Base-by-base conservation (phyloP, 2,329 filamentous ascomycete species). In the Ambrosiella beaveri region DNA sequence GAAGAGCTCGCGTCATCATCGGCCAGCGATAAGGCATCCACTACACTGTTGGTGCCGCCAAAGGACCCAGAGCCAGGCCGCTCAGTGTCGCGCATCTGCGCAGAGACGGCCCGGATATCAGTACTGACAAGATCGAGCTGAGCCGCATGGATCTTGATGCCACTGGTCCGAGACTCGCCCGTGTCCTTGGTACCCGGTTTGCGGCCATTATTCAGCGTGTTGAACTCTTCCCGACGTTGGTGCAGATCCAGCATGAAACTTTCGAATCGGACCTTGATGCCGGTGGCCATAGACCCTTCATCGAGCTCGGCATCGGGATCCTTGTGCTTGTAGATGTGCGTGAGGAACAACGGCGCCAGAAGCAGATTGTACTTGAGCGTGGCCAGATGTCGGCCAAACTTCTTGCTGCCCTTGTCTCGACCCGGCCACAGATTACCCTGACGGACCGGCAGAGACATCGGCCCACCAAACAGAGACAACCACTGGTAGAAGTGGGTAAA, bases 401-500 rank as follows among this genome's bases (percentile, higher is more conserved):
- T 98, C 73, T 98, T 98, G 75, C 88, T 96, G 51, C 88, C 93
- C 74, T 95, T 96, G 64, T 96, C 93, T 27, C 89, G 79, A 0
- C 88, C 89, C 5, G 90, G 91, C 82, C 90, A 98, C 2, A 98
- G 76, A 52, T 80, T 78, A 13, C 93, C 93, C 72, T 98, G 94
- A 0, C 93, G 87, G 59, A 98, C 85, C 9, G 93, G 94, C 36
- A 98, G 75, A 9, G 91, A 94, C 83, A 97, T 89, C 7, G 91
- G 86, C 1, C 91, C 90, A 7, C 89, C 89, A 70, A 98, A 98
- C 64, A 97, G 81, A 0, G 86, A 91, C 89, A 90, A 97, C 93
- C 93, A 98, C 59, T 84, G 82, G 72, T 90, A 97, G 74, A 98
- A 98, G 68, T 98, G 93, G 0, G 91, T 96, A 68, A 98, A 98